Evolutionary conservation across 2,329 filamentous ascomycete genomes (phyloP), one percentile per base, ranked within the genome.

Genomic region (Domatiomyces catenatus): DNA sequence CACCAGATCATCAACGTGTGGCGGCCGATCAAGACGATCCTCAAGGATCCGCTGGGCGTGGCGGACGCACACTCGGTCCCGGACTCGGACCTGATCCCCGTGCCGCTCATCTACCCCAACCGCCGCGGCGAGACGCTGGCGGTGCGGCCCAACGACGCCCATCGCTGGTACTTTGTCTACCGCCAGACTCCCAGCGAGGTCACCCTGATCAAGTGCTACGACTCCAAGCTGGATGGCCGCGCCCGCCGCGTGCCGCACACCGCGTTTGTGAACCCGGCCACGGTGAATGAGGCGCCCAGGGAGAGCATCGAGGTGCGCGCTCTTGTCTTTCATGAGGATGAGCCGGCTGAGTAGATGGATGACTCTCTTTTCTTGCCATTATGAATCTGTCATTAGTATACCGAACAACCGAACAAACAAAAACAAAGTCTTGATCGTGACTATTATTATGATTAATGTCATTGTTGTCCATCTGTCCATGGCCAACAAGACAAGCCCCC

Each of bases 181-280:
- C 68, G 67, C 1, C 71, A 79, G 59, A 68, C 65, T 0, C 75
- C 75, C 0, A 67, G 73, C 2, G 70, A 81, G 64, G 72, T 76
- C 2, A 67, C 76, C 2, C 58, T 81, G 44, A 77, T 81, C 63
- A 81, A 81, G 62, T 79, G 75, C 58, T 81, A 75, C 59, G 79
- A 81, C 61, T 75, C 68, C 22, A 75, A 77, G 67, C 66, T 66
- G 20, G 75, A 78, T 60, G 75, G 74, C 0, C 62, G 72, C 22
- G 54, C 75, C 5, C 67, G 75, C 8, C 61, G 75, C 3, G 70
- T 75, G 28, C 75, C 76, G n/a, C 76, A 80, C 57, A 70, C 70
- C 5, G 73, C 76, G 2, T 79, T 81, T 66, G 63, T 63, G 17
- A 70, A 77, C 60, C 64, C 69, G 1, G 69, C 67, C n/a, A 69